Evolutionary conservation across 306 rosid genomes (phyloP), one percentile per base, ranked within the genome.

Genomic region (Parietaria judaica): DNA sequence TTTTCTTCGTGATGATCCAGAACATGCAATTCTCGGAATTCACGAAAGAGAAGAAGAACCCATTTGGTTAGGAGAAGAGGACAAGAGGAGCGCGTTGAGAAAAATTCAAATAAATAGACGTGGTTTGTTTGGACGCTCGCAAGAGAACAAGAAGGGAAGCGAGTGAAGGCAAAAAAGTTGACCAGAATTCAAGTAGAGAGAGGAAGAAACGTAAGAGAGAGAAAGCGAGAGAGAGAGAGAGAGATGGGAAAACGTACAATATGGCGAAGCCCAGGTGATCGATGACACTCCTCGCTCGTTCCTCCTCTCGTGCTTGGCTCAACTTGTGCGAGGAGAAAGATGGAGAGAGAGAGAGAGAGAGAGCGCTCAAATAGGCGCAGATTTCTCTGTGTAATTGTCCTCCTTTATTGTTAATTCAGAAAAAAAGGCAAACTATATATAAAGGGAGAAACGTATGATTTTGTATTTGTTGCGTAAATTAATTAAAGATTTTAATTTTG

Each of bases 291-390:
- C 16, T 13, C 31, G n/a, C 6, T 23, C 11, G 35, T 8, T 15
- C 49, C 15, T 8, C 17, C 14, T 39, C 47, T 14, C 10, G 14
- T 23, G 35, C 44, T 39, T 58, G 63, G 48, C 41, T 36, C 1
- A 23, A 23, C 31, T 65, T 65, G 41, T 57, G 9, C 38, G 37
- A 11, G 10, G 54, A 67, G 23, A 7, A 50, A 36, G 55, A 7
- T 53, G 46, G 66, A 35, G 56, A 14, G 57, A 15, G 34, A 56
- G 41, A 11, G 45, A 58, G 53, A 70, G 15, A 52, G 45, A 3
- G 48, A 39, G 70, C 66, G 64, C 68, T 77, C 72, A 73, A 75
- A 60, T 71, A 74, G 76, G 69, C 76, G 66, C 53, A 61, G 58
- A 66, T 59, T 75, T 75, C 72, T 73, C 78, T 15, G 70, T 17